phyloP scores from a whole-genome alignment of 2,329 filamentous ascomycete species.

The Amphichorda felina region DNA sequence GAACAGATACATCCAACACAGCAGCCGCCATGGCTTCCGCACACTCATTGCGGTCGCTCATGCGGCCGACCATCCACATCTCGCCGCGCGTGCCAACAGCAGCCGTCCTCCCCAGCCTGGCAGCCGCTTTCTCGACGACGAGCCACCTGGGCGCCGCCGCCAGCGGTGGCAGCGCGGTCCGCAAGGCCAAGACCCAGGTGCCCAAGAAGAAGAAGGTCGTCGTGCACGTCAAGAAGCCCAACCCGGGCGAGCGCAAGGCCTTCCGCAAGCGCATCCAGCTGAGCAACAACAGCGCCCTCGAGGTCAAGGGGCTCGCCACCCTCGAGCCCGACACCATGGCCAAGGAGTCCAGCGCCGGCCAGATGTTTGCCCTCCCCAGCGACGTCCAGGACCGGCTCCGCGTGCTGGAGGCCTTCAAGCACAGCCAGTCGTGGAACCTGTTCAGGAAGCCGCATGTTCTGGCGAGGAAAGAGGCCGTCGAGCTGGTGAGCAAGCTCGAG shows the following conservation, averaged over 20 bases:
- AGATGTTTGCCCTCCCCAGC: conserved; percentile 58
- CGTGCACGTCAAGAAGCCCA: conserved; percentile 39
- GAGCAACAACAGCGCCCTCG: conserved; percentile 85
- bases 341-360: conserved; percentile 44
- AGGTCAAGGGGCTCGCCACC: conserved; percentile 56
- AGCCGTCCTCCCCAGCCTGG: neutral
- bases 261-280: conserved; percentile 81
- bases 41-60: conserved; percentile 30
- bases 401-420: conserved; percentile 82
- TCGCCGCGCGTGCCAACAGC: conserved; percentile 19
- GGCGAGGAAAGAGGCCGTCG: conserved; percentile 65
- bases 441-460: conserved; percentile 75
- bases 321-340: conserved; percentile 44
- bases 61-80: conserved; percentile 19
- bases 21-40: conserved; percentile 22
- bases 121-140: conserved; percentile 2
- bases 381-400: conserved; percentile 67
- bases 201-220: conserved; percentile 23
- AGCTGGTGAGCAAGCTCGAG: conserved; percentile 54
- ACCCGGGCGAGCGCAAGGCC: conserved; percentile 73
- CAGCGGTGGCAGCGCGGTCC: conserved; percentile 7
- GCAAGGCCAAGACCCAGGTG: conserved; percentile 8
- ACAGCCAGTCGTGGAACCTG: conserved; percentile 75
- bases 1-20: neutral
- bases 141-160: conserved; percentile 30